Conservation (phyloP, 768 basidiomycete genomes). For the Kwoniella bestiolae region DNA sequence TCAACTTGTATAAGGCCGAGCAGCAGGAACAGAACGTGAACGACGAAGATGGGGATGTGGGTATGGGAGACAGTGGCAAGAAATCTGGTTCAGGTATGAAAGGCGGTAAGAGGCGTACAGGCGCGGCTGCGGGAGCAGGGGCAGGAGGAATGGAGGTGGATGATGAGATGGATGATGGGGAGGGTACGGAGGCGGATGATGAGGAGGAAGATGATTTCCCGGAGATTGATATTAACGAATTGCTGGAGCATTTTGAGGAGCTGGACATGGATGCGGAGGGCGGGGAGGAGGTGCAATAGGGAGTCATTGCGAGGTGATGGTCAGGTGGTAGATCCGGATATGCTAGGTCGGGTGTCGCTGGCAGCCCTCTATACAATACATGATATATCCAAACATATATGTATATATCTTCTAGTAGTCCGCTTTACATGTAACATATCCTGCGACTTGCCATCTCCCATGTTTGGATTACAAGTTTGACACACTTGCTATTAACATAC, state of each 20-base stretch:
- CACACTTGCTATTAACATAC: too few species aligned
- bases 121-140: constrained; percentile 11
- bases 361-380: too few species aligned
- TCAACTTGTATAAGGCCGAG: constrained; percentile 72
- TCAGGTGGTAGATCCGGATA: too few species aligned
- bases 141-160: constrained; percentile 52
- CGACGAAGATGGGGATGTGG: constrained; percentile 58
- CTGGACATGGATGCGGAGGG: constrained; percentile 67
- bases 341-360: too few species aligned
- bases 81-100: constrained; percentile 44
- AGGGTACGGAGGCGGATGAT: constrained; percentile 59
- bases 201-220: constrained; percentile 87
- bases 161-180: constrained; percentile 52
- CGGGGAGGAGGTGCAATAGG: constrained; percentile 20
- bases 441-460: too few species aligned
- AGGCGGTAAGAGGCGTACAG: constrained; percentile 46
- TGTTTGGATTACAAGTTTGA: too few species aligned
- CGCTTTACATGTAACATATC: too few species aligned
- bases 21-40: constrained; percentile 14
- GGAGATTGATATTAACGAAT: constrained; percentile 77
- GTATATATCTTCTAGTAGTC: too few species aligned
- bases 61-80: constrained; percentile 58
- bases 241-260: constrained; percentile 90
- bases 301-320: too few species aligned
- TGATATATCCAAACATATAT: too few species aligned